Conservation (phyloP, 2,329 filamentous ascomycete genomes). For the Plectosphaerella cucumerina region DNA sequence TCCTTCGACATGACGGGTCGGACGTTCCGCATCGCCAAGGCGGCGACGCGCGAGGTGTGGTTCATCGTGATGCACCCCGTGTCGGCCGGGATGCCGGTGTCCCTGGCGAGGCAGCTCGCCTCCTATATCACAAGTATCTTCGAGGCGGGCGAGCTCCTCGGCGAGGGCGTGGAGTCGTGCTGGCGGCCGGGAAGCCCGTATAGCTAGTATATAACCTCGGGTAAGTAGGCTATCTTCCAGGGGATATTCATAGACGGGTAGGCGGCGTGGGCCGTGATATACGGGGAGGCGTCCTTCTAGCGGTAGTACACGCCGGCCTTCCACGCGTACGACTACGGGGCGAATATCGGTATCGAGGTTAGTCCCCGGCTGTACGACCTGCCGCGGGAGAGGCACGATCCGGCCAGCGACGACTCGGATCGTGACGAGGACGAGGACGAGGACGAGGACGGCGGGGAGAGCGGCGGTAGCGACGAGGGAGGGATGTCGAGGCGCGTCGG, state of each 20-base stretch:
- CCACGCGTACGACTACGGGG: slow-evolving; percentile 4
- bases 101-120: background rate
- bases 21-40: slow-evolving; percentile 3
- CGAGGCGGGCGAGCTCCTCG: background rate
- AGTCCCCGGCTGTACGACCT: background rate
- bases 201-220: slow-evolving; percentile 1
- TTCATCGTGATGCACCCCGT: slow-evolving; percentile 4
- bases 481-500: slow-evolving; percentile 11
- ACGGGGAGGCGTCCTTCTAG: background rate
- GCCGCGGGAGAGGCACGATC: background rate
- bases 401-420: background rate
- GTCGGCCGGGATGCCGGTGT: background rate
- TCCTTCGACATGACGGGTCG: background rate
- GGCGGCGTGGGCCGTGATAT: background rate
- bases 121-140: slow-evolving; percentile 1
- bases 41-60: slow-evolving; percentile 3
- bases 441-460: slow-evolving; percentile 10
- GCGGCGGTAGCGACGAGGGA: slow-evolving; percentile 13
- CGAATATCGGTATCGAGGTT: slow-evolving; percentile 6
- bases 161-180: background rate
- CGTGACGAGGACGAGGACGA: slow-evolving; percentile 2
- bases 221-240: slow-evolving; percentile 1
- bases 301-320: slow-evolving; percentile 3
- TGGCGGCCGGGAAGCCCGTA: slow-evolving; percentile 1
- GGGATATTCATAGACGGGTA: slow-evolving; percentile 1